Base-by-base conservation (phyloP, 768 basidiomycete genomes). In the Lactarius indigo region DNA sequence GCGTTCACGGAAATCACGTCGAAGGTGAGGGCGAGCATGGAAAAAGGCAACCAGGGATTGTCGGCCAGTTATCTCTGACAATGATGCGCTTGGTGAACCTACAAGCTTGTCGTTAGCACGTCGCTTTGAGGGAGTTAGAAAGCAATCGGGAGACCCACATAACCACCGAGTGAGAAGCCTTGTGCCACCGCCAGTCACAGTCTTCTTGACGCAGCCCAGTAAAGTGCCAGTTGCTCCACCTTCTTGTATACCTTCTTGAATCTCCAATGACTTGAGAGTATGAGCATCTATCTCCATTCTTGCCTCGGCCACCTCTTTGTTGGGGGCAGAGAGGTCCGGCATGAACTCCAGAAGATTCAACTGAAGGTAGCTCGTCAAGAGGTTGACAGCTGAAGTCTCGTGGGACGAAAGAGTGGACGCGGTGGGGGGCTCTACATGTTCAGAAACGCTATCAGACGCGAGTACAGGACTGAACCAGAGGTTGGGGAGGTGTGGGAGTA, bases 231-330 rank as follows among this genome's bases (percentile, higher is more conserved):
- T 85, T 13, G 78, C 75, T 0, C 91, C 87, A 0, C 91, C 90
- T 72, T 94, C 92, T 35, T 86, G 80, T 31, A 86, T 82, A 35
- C 82, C 83, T 78, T 94, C 91, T 28, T 87, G 82, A 61, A 96
- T 89, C 75, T 96, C 94, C 55, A 95, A 84, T n/a, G 90, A 88
- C 74, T 90, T 89, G 76, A 94, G 89, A 1, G 94, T 94, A 74
- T 94, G 88, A 5, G 90, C 83, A 73, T 96, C 94, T 64, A 96
- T 92, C 70, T 93, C 89, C 91, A 96, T 92, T n/a, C 87, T 81
- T 30, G 81, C 78, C 31, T 79, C 73, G 18, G 75, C 68, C 20
- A 75, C 79, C 75, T 94, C 90, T 69, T 80, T 84, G 52, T 78
- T 80, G 0, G 91, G 89, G 30, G 75, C 73, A 30, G 81, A 78